phyloP scores from a whole-genome alignment of 768 basidiomycete genomes.

The Dictyophora rubrovolvata region DNA sequence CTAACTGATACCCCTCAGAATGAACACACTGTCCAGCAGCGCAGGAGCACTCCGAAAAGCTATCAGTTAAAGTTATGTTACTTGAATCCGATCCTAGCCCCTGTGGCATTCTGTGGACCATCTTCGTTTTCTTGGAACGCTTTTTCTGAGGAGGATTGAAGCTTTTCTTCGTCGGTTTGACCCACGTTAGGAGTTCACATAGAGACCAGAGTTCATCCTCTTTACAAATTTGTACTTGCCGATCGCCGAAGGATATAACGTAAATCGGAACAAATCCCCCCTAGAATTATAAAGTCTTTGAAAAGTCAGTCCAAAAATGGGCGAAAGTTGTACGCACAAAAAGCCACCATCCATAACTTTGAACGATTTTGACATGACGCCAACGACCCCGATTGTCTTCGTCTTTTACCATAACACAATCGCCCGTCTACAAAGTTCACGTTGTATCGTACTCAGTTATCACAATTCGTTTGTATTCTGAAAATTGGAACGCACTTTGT shows the following conservation, averaged over 20 bases:
- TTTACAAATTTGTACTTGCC: not conserved
- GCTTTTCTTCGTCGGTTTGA: not conserved
- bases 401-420: not conserved
- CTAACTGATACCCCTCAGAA: not conserved
- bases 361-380: not conserved
- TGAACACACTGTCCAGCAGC: not conserved
- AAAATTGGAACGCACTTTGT: not conserved
- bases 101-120: no score
- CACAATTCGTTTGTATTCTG: no score
- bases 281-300: not conserved
- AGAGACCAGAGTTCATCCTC: not conserved
- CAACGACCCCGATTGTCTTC: not conserved
- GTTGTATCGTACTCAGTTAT: no score
- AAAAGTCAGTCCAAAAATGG: not conserved
- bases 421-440: not conserved
- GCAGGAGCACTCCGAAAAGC: not conserved
- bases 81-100: no score
- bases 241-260: not conserved
- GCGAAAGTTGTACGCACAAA: not conserved
- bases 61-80: not conserved
- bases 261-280: not conserved
- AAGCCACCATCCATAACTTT: not conserved
- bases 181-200: not conserved
- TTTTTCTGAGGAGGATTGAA: not conserved
- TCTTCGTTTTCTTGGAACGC: not conserved